These are phyloP conservation scores for Rhodotorula sp. DNA, from an alignment of 1,284 basidiomycete species.

Conservation along the genomic window DNA sequence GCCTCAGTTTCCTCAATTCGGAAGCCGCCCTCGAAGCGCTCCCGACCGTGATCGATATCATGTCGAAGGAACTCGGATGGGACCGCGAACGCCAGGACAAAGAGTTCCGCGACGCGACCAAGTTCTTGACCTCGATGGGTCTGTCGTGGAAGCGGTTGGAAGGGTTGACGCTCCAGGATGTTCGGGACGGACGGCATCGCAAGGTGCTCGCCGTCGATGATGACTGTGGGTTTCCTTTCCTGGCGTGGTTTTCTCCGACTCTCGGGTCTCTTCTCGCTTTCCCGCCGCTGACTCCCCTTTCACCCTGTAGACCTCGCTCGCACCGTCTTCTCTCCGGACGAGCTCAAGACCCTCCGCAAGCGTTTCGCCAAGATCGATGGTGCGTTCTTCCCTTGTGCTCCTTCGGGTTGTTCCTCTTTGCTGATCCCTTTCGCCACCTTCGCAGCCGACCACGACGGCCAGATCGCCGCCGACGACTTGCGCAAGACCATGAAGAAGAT, in stretches of 20 bases:
- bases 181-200: constrained; percentile 40
- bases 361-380: constrained; percentile 30
- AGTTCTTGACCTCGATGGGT: constrained; percentile 53
- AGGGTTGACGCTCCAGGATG: constrained; percentile 40
- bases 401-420: too few species aligned
- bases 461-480: constrained; percentile 27
- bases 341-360: constrained; percentile 35
- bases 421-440: too few species aligned
- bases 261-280: too few species aligned
- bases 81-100: constrained; percentile 57
- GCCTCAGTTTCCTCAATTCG: constrained; percentile 89
- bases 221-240: constrained; percentile 12
- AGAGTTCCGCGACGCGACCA: constrained; percentile 58
- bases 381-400: not conserved
- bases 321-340: constrained; percentile 38
- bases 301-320: constrained; percentile 4
- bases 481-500: constrained; percentile 21
- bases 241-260: not conserved
- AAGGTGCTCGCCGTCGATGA: constrained; percentile 22
- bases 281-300: too few species aligned
- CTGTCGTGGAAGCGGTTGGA: constrained; percentile 28
- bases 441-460: constrained; percentile 34
- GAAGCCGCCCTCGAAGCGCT: constrained; percentile 80
- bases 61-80: constrained; percentile 85
- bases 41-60: constrained; percentile 84